These are phyloP conservation scores for Medicago arabica DNA, from an alignment of 306 rosid species.

Conservation along the genomic window DNA sequence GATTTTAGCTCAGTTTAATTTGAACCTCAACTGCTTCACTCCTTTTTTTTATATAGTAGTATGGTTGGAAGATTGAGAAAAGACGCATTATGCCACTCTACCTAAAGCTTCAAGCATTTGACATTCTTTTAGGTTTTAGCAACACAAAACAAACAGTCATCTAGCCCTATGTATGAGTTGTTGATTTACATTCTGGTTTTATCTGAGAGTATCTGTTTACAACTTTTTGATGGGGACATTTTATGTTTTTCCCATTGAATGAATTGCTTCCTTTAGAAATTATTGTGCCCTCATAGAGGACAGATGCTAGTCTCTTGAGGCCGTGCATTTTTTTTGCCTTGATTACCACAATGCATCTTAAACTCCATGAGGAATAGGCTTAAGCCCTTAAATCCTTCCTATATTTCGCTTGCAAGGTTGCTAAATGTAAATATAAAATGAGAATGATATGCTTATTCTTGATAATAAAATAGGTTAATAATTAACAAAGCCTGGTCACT, in stretches of 20 bases:
- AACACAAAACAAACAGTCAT: neutral
- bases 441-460: neutral
- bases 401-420: conserved; percentile 20
- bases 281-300: conserved; percentile 6
- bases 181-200: conserved; percentile 15
- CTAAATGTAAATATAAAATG: conserved; percentile 9
- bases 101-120: conserved; percentile 1
- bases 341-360: neutral
- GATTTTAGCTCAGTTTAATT: conserved; percentile 31
- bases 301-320: neutral
- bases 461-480: conserved; percentile 12
- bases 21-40: conserved; percentile 5
- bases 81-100: neutral
- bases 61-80: conserved; percentile 20
- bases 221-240: neutral
- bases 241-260: conserved; percentile 3
- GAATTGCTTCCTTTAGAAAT: conserved; percentile 16
- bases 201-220: conserved; percentile 22
- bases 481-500: conserved; percentile 9
- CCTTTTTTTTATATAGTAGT: conserved; percentile 29
- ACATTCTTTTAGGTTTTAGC: conserved; percentile 3
- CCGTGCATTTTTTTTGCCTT: neutral
- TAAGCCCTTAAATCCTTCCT: neutral
- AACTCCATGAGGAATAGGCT: conserved; percentile 5
- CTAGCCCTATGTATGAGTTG: conserved; percentile 5